These are phyloP conservation scores for Pascua guehoae DNA, from an alignment of 1,284 basidiomycete species.

Conservation along the genomic window DNA sequence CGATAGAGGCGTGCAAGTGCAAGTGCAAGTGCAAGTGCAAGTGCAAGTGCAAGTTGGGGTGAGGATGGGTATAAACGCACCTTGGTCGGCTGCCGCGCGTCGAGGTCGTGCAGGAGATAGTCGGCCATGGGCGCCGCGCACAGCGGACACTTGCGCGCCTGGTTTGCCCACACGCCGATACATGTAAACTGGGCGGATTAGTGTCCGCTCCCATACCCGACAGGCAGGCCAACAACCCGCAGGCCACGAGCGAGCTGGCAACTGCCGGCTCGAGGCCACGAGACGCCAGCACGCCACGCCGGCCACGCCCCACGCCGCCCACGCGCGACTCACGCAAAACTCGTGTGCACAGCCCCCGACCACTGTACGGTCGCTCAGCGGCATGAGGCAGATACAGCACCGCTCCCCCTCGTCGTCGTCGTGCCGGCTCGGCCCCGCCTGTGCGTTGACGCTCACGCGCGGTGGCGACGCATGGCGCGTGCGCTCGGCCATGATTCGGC, in stretches of 20 bases:
- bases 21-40: no score
- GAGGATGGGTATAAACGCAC: no score
- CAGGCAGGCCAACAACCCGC: neutral
- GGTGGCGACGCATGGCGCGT: no score
- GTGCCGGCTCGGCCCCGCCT: no score
- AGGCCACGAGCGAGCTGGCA: neutral
- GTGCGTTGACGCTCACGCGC: no score
- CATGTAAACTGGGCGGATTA: conserved; percentile 67
- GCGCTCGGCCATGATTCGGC: no score
- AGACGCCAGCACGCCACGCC: neutral
- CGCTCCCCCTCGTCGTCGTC: conserved; percentile 24
- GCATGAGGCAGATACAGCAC: conserved; percentile 69
- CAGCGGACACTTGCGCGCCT: conserved; percentile 63
- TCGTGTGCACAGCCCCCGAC: conserved; percentile 73
- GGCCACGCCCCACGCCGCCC: neutral
- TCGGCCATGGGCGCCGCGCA: conserved; percentile 70
- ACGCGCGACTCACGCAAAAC: conserved; percentile 56
- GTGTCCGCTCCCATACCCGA: no score
- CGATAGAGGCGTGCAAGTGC: neutral
- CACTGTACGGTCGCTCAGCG: conserved; percentile 68
- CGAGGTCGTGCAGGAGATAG: conserved; percentile 69
- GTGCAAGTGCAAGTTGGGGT: no score
- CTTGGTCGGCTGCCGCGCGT: conserved; percentile 38
- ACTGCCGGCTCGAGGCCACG: no score
- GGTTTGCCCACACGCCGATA: conserved; percentile 74